A percentile compares a stretch with the other conserved stretches of the same genome.
phyloP scores from a whole-genome alignment of 305 asterid genomes.

The Rubia peregrina region DNA sequence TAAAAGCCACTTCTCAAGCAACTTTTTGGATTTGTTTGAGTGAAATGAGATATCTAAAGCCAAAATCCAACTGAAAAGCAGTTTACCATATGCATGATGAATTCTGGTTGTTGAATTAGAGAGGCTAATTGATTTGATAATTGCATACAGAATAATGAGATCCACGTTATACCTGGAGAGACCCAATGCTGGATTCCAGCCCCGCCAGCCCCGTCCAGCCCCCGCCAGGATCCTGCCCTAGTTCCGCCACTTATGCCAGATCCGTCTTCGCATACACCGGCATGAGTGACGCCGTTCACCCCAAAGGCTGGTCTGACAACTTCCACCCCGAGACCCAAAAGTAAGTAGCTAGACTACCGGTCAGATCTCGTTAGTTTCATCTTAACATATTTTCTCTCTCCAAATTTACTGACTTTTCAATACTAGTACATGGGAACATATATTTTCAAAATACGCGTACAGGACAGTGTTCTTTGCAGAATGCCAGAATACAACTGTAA shows the following conservation, averaged over 20 bases:
- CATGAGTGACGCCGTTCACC: conserved; percentile 39
- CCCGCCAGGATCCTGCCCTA: too few species aligned
- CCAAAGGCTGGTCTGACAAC: conserved; percentile 55
- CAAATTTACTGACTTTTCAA: too few species aligned
- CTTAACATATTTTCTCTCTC: background rate
- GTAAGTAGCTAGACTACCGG: conserved; percentile 17
- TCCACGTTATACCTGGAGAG: conserved; percentile 60
- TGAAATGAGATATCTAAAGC: too few species aligned
- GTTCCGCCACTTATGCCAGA: too few species aligned
- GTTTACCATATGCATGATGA: too few species aligned
- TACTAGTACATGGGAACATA: too few species aligned
- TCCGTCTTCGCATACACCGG: conserved; percentile 50
- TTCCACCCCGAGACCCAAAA: conserved; percentile 13
- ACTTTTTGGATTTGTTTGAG: too few species aligned
- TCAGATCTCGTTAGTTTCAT: too few species aligned
- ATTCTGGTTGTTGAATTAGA: too few species aligned
- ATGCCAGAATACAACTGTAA: conserved; percentile 27
- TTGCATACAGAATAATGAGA: conserved; percentile 48
- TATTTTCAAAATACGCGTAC: background rate
- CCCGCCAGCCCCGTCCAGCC: too few species aligned
- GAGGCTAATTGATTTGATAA: background rate
- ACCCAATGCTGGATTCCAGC: conserved; percentile 28
- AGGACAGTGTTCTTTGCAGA: conserved; percentile 50
- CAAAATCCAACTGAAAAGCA: too few species aligned
- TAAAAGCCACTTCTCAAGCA: too few species aligned